These are phyloP conservation scores for Chaetoscypha palmicola DNA, from an alignment of 2,329 filamentous ascomycete species.

Conservation along the genomic window DNA sequence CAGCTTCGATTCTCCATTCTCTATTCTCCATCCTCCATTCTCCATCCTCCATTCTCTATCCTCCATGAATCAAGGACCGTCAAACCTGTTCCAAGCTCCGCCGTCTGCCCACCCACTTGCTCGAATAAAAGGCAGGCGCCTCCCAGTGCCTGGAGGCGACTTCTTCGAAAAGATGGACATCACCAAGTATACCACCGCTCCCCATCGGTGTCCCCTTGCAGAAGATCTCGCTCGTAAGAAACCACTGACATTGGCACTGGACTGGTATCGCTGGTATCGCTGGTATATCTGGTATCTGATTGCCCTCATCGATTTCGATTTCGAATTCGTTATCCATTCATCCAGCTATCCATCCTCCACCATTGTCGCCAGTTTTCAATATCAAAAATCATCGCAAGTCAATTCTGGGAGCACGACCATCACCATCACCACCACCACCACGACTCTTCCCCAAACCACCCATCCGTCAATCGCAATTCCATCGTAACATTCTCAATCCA, in stretches of 20 bases:
- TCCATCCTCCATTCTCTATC: too few species aligned
- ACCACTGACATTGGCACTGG: too few species aligned
- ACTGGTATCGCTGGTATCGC: too few species aligned
- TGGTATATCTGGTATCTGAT: slow-evolving; percentile 23
- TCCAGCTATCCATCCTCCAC: neutral
- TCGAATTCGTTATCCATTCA: too few species aligned
- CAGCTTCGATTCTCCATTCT: too few species aligned
- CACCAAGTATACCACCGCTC: slow-evolving; percentile 17
- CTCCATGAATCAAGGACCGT: slow-evolving; percentile 8
- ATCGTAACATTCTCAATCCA: too few species aligned
- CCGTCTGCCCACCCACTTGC: neutral
- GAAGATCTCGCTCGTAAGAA: slow-evolving; percentile 11
- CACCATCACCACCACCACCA: slow-evolving; percentile 10
- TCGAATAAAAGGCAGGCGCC: slow-evolving; percentile 19
- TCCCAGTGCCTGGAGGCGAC: slow-evolving; percentile 17
- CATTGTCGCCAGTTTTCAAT: slow-evolving; percentile 5
- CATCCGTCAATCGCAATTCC: too few species aligned
- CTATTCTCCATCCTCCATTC: too few species aligned
- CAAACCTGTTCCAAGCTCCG: neutral
- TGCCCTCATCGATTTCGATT: slow-evolving; percentile 6
- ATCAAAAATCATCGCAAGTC: slow-evolving; percentile 21
- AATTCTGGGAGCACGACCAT: slow-evolving; percentile 15
- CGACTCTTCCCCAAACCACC: too few species aligned
- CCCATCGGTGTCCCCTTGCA: slow-evolving; percentile 24
- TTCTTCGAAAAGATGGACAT: slow-evolving; percentile 27